Evolutionary conservation across 2,329 filamentous ascomycete species (phyloP).

Genomic region (Fusarium siculi): DNA sequence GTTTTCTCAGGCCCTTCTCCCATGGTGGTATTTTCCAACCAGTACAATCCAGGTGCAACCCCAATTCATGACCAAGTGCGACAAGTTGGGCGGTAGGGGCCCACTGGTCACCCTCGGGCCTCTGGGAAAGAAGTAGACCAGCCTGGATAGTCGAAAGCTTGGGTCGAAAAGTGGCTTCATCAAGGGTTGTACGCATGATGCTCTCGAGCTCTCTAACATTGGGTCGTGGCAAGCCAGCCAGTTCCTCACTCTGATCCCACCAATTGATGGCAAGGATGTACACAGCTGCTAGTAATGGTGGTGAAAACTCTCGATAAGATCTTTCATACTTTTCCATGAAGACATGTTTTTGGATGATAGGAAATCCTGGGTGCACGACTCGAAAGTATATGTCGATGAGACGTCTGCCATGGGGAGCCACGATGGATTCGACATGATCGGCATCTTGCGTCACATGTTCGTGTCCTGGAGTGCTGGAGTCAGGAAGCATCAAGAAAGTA

Average conservation of each 20-base stretch:
- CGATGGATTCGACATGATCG: constrained; percentile 78
- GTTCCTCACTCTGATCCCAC: constrained; percentile 79
- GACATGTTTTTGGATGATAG: constrained; percentile 83
- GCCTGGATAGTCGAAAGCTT: constrained; percentile 86
- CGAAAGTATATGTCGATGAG: constrained; percentile 85
- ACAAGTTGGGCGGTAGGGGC: constrained; percentile 88
- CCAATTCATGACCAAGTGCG: constrained; percentile 86
- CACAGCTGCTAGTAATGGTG: constrained; percentile 80
- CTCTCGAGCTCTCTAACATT: constrained; percentile 79
- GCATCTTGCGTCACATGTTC: constrained; percentile 76
- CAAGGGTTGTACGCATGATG: constrained; percentile 77
- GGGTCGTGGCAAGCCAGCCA: constrained; percentile 72
- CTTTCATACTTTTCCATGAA: constrained; percentile 82
- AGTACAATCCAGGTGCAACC: constrained; percentile 87
- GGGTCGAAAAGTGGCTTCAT: constrained; percentile 81
- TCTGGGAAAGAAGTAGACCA: constrained; percentile 77
- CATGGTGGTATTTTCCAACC: constrained; percentile 88
- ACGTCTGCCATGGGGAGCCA: constrained; percentile 79
- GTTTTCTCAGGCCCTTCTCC: constrained; percentile 86
- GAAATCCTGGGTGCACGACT: constrained; percentile 82
- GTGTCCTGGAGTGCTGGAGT: constrained; percentile 76
- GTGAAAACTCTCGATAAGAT: constrained; percentile 78
- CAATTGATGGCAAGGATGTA: constrained; percentile 90
- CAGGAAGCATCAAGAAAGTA: constrained; percentile 83
- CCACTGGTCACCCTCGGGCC: constrained; percentile 82